A percentile compares a stretch with the other conserved stretches of the same genome.
These are phyloP conservation scores for Leucosporidium creatinivorum DNA, from an alignment of 768 basidiomycete species.

Conservation along the genomic window DNA sequence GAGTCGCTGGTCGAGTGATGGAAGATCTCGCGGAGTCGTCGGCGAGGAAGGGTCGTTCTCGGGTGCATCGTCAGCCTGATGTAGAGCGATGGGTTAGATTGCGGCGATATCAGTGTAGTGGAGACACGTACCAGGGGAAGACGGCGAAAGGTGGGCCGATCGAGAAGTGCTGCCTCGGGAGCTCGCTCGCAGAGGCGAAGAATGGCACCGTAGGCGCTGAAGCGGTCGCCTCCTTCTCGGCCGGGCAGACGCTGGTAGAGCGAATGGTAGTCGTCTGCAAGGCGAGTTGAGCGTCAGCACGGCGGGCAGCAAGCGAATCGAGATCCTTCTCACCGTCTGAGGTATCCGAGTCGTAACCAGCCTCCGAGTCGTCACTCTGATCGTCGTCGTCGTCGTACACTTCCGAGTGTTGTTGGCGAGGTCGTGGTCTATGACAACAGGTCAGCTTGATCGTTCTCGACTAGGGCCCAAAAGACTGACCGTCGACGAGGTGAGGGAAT, in stretches of 20 bases:
- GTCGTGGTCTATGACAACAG: too few relatives aligned
- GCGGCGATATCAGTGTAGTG: too few relatives aligned
- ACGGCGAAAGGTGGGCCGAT: conserved; percentile 8
- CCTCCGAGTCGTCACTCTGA: not conserved
- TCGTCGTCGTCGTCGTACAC: too few relatives aligned
- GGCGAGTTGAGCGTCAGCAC: not conserved
- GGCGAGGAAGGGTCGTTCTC: not conserved
- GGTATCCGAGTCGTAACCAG: not conserved
- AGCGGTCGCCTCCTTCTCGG: conserved; percentile 3
- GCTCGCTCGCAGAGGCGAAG: conserved; percentile 12
- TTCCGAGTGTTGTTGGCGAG: too few relatives aligned
- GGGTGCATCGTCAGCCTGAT: not conserved
- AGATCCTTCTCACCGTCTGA: not conserved
- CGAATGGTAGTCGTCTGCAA: conserved; percentile 2
- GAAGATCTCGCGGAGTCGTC: not conserved
- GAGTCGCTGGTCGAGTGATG: not conserved
- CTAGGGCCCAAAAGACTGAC: too few relatives aligned
- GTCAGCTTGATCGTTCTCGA: too few relatives aligned
- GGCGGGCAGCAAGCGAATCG: too few relatives aligned
- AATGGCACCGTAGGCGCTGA: conserved; percentile 18
- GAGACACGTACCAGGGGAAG: not conserved
- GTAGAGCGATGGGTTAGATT: too few relatives aligned
- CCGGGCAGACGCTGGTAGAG: conserved; percentile 3
- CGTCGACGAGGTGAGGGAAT: too few relatives aligned
- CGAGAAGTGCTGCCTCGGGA: conserved; percentile 9